Percentiles rank a stretch among this genome's conserved stretches.
Evolutionary conservation across 2,329 filamentous ascomycete species (phyloP).

Genomic region (Lachnellula occidentalis): DNA sequence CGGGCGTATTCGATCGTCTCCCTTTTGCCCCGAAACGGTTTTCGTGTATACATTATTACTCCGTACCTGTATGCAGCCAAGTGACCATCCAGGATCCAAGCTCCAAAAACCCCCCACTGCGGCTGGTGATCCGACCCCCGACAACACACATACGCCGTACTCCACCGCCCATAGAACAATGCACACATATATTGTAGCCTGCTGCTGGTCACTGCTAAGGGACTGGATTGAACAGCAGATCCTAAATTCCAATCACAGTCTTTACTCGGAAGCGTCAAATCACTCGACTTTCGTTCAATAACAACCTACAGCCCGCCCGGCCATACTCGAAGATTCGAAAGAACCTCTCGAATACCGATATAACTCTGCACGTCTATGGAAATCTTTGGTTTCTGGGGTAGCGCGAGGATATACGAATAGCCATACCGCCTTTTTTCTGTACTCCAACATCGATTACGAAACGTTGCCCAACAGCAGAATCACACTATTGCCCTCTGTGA

Average conservation of each 20-base stretch:
- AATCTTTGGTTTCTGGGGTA: background rate
- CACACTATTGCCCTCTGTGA: background rate
- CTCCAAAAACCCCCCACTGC: no score
- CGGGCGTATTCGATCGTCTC: background rate
- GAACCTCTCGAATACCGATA: background rate
- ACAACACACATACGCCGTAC: no score
- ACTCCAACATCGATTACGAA: background rate
- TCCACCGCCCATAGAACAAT: background rate
- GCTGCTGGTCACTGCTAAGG: constrained; percentile 2
- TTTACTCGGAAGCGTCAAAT: background rate
- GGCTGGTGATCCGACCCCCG: no score
- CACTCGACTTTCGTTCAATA: constrained; percentile 6
- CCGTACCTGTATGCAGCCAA: no score
- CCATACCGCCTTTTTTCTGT: background rate
- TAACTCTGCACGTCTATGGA: background rate
- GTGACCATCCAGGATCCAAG: no score
- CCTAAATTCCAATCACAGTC: background rate
- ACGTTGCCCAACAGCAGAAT: background rate
- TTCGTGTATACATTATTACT: no score
- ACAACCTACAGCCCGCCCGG: background rate
- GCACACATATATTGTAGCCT: constrained; percentile 18
- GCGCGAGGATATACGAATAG: background rate
- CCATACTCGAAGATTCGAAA: background rate
- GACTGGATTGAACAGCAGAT: background rate
- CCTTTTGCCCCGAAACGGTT: background rate